phyloP scores from a whole-genome alignment of 257 asterid species.

The Solanum tarapatanum region DNA sequence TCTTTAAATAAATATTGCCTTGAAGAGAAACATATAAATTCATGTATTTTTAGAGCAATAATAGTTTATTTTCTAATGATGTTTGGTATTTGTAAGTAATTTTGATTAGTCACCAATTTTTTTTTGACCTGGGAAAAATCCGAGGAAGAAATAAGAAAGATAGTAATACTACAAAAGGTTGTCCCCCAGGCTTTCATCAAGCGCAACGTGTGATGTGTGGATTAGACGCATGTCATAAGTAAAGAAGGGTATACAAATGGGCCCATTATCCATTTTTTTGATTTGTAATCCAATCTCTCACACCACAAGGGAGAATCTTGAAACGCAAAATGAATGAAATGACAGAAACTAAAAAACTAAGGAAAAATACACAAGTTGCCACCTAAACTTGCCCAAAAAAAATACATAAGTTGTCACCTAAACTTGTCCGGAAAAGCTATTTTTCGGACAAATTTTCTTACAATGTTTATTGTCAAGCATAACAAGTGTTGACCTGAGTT shows the following conservation, averaged over 20 bases:
- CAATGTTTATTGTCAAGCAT: background rate
- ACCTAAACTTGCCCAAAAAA: background rate
- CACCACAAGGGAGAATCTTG: background rate
- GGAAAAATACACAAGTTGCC: background rate
- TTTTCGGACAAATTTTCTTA: background rate
- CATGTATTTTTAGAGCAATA: background rate
- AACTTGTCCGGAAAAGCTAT: background rate
- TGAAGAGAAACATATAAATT: background rate
- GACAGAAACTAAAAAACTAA: background rate
- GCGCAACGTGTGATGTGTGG: fast-evolving
- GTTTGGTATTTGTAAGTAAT: background rate
- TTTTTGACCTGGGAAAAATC: background rate
- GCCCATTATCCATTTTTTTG: background rate
- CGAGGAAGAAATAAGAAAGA: background rate
- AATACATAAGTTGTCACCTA: background rate
- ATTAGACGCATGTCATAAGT: background rate
- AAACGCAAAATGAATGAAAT: background rate
- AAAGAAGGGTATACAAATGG: background rate
- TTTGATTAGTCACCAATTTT: background rate
- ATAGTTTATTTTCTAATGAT: background rate
- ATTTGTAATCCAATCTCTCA: background rate
- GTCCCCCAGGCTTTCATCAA: background rate
- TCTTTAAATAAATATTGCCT: background rate
- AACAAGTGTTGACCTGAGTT: background rate
- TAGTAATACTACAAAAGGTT: background rate